Evolutionary conservation across 1,139 yeast genomes (phyloP).

Genomic region (Suhomyces bolitotheri): DNA sequence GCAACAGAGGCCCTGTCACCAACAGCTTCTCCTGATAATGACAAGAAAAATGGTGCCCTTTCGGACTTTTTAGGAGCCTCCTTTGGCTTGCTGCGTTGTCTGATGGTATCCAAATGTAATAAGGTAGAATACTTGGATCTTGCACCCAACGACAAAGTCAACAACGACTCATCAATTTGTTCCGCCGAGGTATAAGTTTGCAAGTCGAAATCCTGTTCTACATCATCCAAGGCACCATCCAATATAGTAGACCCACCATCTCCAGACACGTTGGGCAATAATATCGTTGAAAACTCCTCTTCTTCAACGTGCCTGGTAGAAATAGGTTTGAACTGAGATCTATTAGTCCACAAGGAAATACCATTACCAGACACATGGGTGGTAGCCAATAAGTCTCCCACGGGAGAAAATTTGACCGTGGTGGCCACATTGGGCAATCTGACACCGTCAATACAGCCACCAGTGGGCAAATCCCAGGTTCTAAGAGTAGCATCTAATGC

Average conservation of each 20-base stretch:
- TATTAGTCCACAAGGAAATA: conserved; percentile 87
- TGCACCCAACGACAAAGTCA: conserved; percentile 78
- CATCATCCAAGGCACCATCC: conserved; percentile 71
- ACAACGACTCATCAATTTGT: conserved; percentile 63
- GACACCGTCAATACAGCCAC: conserved; percentile 94
- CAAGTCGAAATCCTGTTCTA: conserved; percentile 26
- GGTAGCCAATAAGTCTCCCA: conserved; percentile 90
- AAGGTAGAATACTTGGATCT: conserved; percentile 77
- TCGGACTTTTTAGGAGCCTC: conserved; percentile 89
- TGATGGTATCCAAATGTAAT: conserved; percentile 79
- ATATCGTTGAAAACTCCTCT: conserved; percentile 58
- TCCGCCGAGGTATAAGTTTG: conserved; percentile 54
- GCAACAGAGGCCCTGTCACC: conserved; percentile 71
- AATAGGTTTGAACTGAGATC: conserved; percentile 75
- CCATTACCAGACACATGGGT: conserved; percentile 92
- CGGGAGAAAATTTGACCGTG: conserved; percentile 75
- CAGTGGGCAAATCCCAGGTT: conserved; percentile 98
- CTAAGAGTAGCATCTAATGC: conserved; percentile 85
- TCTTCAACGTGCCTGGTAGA: conserved; percentile 79
- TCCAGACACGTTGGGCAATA: conserved; percentile 79
- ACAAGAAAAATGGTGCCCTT: conserved; percentile 78
- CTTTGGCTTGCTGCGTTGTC: conserved; percentile 82
- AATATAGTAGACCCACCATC: conserved; percentile 74
- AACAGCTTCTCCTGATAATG: conserved; percentile 60
- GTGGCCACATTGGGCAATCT: conserved; percentile 78